Conservation (phyloP, 2,329 filamentous ascomycete species). For the Colletotrichum falcatum region DNA sequence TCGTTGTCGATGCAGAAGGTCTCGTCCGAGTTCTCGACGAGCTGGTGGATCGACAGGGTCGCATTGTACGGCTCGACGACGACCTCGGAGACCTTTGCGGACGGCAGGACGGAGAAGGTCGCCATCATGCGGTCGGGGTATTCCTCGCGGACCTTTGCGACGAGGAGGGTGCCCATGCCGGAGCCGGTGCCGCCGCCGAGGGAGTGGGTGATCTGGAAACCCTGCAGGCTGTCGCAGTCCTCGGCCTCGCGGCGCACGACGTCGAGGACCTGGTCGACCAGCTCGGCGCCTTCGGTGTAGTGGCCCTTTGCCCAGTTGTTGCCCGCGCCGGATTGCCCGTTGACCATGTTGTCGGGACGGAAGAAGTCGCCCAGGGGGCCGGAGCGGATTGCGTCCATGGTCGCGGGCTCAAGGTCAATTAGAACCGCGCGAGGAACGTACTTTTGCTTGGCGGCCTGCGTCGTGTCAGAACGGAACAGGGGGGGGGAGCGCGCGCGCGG, state of each 20-base stretch:
- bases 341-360: slow-evolving; percentile 99
- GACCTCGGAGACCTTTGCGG: slow-evolving; percentile 99
- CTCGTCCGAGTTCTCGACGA: slow-evolving; percentile 99
- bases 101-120: slow-evolving; percentile 98
- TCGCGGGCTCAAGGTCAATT: slow-evolving; percentile 98
- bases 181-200: slow-evolving; percentile 99
- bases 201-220: slow-evolving; percentile 99
- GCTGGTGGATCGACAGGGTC: slow-evolving; percentile 97
- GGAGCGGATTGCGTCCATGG: slow-evolving; percentile 98
- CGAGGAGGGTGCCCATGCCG: slow-evolving; percentile 99
- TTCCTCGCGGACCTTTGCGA: slow-evolving; percentile 99
- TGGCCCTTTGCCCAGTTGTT: slow-evolving; percentile 99
- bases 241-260: slow-evolving; percentile 99
- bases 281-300: slow-evolving; percentile 99
- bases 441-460: slow-evolving; percentile 93
- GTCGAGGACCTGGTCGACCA: slow-evolving; percentile 97
- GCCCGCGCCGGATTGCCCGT: slow-evolving; percentile 98
- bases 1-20: slow-evolving; percentile 99
- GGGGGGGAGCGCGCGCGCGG: not conserved
- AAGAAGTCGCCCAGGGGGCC: slow-evolving; percentile 99
- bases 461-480: not conserved
- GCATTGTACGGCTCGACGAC: slow-evolving; percentile 99
- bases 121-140: slow-evolving; percentile 99
- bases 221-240: slow-evolving; percentile 98
- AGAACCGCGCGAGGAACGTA: slow-evolving; percentile 99